A percentile compares a stretch with the other conserved stretches of the same genome.
Conservation (phyloP, 148 eudicot genomes). For the Camellia sinensis region DNA sequence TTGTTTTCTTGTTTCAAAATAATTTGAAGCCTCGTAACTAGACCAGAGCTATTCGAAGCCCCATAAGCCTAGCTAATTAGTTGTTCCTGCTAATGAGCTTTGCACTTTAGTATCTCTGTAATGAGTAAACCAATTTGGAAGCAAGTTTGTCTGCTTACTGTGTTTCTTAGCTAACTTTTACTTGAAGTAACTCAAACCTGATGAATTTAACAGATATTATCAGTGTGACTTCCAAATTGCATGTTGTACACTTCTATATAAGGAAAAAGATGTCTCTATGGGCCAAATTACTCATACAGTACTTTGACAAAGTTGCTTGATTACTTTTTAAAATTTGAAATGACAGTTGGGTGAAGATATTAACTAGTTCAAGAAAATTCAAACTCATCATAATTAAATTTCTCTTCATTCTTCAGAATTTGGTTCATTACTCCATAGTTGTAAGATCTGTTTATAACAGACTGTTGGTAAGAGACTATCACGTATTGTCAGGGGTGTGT, state of each 20-base stretch:
- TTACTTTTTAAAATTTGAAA: neutral
- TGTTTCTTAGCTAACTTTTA: constrained; percentile 3
- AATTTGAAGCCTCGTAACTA: no score
- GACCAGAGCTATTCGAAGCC: no score
- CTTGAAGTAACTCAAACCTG: neutral
- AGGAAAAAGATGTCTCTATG: neutral
- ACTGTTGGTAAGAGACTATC: neutral
- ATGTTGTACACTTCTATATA: neutral
- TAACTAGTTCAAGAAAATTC: neutral
- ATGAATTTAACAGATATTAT: neutral
- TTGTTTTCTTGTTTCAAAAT: no score
- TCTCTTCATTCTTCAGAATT: neutral
- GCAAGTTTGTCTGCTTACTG: constrained; percentile 56
- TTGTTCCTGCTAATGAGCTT: no score
- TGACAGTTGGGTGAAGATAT: constrained; percentile 8
- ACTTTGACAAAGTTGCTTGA: neutral
- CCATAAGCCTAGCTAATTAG: no score
- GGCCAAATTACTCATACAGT: neutral
- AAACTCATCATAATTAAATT: neutral
- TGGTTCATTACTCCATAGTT: neutral
- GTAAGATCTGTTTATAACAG: neutral
- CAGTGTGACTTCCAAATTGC: neutral
- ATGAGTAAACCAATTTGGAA: constrained; percentile 85
- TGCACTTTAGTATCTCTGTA: no score
- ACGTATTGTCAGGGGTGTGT: neutral